These are phyloP conservation scores for Phytopythium cucurbitacearum DNA, from an alignment of 352 stramenopile species.

Conservation along the genomic window DNA sequence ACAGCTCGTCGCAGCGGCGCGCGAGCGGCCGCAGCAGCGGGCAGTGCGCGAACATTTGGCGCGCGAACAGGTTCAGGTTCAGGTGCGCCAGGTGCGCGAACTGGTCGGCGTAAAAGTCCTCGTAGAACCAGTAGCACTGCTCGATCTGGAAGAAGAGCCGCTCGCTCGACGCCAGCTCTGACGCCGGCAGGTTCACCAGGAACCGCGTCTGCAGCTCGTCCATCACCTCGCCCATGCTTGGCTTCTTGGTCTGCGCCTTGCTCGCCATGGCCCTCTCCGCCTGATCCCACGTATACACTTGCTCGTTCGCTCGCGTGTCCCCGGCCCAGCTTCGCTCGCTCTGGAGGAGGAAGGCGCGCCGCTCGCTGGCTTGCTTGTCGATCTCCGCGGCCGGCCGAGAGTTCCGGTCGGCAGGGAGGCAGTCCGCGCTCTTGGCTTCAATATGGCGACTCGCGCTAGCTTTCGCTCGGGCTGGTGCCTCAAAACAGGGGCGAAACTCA, in stretches of 20 bases:
- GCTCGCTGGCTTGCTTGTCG: slow-evolving; percentile 1
- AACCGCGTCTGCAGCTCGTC: slow-evolving; percentile 96
- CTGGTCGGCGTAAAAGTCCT: slow-evolving; percentile 94
- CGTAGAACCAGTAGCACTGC: slow-evolving; percentile 97
- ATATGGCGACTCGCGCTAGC: slow-evolving; percentile 6
- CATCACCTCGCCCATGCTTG: slow-evolving; percentile 87
- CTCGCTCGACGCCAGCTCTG: slow-evolving; percentile 87
- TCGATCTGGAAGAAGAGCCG: slow-evolving; percentile 98
- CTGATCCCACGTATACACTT: background rate
- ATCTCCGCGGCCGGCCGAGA: background rate
- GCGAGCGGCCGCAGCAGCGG: slow-evolving; percentile 80
- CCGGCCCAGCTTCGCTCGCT: background rate
- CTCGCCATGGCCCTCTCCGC: slow-evolving; percentile 11
- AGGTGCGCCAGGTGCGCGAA: slow-evolving; percentile 83
- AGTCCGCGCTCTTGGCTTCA: slow-evolving; percentile 10
- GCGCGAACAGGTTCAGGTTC: slow-evolving; percentile 92
- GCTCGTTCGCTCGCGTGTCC: background rate
- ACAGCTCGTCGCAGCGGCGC: slow-evolving; percentile 90
- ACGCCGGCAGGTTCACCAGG: slow-evolving; percentile 91
- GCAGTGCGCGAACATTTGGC: slow-evolving; percentile 91
- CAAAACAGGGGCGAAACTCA: background rate
- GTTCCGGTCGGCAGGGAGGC: slow-evolving; percentile 1
- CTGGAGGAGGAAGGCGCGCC: background rate
- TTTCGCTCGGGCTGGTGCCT: background rate
- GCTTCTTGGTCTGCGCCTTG: slow-evolving; percentile 25